These are phyloP conservation scores for Colletotrichum lindemuthianum DNA, from an alignment of 2,329 filamentous ascomycete species.

Conservation along the genomic window DNA sequence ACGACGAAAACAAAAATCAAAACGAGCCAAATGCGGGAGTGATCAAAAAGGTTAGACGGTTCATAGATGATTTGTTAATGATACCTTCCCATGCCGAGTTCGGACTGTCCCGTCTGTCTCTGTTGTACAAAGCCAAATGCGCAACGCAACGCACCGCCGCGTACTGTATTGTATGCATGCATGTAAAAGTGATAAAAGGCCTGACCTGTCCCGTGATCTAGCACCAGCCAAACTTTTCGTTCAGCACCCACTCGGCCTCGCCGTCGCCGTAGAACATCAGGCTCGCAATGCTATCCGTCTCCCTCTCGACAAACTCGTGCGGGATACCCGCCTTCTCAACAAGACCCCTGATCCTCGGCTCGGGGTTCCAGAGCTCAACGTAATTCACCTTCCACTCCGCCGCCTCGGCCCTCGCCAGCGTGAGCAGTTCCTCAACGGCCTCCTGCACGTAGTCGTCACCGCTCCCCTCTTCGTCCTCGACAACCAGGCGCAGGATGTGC, in stretches of 20 bases:
- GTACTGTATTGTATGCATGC: no score
- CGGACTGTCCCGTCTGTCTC: conserved; percentile 6
- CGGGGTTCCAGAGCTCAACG: conserved; percentile 88
- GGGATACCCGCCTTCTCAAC: conserved; percentile 60
- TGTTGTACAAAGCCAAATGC: conserved; percentile 9
- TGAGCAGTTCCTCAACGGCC: conserved; percentile 71
- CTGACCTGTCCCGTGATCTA: conserved; percentile 46
- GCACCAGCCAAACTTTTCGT: conserved; percentile 84
- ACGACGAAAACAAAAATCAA: conserved; percentile 26
- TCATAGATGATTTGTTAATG: conserved; percentile 38
- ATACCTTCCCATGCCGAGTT: conserved; percentile 36
- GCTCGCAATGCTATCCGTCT: conserved; percentile 75
- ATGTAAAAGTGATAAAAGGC: no score
- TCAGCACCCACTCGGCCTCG: conserved; percentile 76
- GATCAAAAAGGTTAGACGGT: conserved; percentile 35
- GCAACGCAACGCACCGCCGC: not conserved
- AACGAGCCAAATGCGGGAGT: conserved; percentile 24
- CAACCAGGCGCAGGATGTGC: conserved; percentile 74
- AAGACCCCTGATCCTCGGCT: conserved; percentile 58
- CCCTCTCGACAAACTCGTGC: conserved; percentile 63
- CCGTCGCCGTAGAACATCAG: conserved; percentile 75
- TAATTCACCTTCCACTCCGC: conserved; percentile 74
- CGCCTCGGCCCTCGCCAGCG: conserved; percentile 76
- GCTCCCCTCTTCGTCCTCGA: conserved; percentile 64
- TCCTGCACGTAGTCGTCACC: conserved; percentile 56